phyloP scores from a whole-genome alignment of 768 basidiomycete species.

The Boletellus sp. region DNA sequence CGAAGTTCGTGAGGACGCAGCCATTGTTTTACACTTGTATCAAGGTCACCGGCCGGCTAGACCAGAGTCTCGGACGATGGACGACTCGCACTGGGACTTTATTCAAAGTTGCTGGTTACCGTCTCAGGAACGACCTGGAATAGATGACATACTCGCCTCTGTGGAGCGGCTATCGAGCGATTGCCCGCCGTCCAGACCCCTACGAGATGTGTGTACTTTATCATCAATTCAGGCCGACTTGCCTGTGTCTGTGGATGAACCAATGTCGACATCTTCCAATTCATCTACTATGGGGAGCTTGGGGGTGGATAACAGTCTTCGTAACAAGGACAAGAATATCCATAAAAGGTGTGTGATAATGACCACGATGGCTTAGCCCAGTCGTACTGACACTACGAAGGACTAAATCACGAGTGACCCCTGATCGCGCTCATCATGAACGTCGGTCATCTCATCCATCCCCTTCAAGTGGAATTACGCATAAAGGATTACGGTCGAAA shows the following conservation, averaged over 20 bases:
- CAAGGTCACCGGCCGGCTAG: neutral
- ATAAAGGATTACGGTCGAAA: no score
- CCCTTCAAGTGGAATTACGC: no score
- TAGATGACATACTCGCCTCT: neutral
- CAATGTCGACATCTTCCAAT: no score
- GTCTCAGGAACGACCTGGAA: neutral
- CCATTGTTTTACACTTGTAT: conserved; percentile 9
- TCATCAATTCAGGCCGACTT: neutral
- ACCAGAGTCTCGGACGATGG: neutral
- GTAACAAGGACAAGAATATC: no score
- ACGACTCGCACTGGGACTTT: conserved; percentile 2
- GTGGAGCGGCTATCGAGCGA: neutral
- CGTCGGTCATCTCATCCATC: no score
- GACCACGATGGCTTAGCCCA: no score
- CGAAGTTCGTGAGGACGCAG: neutral
- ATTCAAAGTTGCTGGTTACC: conserved; percentile 2
- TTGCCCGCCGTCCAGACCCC: neutral
- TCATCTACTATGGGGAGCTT: no score
- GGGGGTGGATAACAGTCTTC: no score
- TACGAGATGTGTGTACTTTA: neutral
- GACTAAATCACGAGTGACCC: no score
- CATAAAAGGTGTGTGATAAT: no score
- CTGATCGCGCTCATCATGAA: no score
- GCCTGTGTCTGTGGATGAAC: neutral
- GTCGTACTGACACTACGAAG: no score